Percentiles rank a stretch among this genome's conserved stretches.
Evolutionary conservation across 192 early-diverging fungal genomes (phyloP).

Genomic region (Jimgerdemannia lactiflua): DNA sequence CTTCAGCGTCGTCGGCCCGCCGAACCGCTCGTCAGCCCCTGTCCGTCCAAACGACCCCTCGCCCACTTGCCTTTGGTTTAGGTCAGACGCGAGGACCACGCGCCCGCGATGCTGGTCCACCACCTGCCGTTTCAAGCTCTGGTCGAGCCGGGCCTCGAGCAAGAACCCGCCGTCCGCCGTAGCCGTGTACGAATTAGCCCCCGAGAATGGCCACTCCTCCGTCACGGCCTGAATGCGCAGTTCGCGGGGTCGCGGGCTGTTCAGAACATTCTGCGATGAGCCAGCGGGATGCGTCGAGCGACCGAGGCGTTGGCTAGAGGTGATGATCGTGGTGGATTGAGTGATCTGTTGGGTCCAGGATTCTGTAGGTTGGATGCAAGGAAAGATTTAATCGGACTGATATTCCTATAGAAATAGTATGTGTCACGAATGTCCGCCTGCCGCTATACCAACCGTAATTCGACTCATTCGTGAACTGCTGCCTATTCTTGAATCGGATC

Average conservation of each 20-base stretch:
- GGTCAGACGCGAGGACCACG: neutral
- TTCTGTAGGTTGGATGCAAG: neutral
- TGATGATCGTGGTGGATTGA: neutral
- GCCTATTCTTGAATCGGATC: neutral
- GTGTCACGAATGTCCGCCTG: too few species aligned
- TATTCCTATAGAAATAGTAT: too few species aligned
- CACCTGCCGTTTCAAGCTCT: neutral
- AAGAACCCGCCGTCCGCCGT: neutral
- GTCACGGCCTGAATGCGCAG: neutral
- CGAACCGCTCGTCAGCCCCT: neutral
- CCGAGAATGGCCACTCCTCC: neutral
- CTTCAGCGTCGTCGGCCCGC: neutral
- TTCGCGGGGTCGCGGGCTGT: neutral
- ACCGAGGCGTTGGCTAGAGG: neutral
- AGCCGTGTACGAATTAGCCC: neutral
- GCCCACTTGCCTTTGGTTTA: neutral
- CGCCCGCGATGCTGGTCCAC: neutral
- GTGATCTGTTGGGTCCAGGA: neutral
- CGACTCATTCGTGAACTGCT: neutral
- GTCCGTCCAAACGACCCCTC: neutral
- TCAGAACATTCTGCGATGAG: too few species aligned
- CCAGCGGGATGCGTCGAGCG: too few species aligned
- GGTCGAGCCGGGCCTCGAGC: neutral
- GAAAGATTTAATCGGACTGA: too few species aligned
- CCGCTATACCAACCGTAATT: neutral